Percentiles rank a stretch among this genome's conserved stretches.
phyloP scores from a whole-genome alignment of 2,329 filamentous ascomycete species.

The Fusarium circinatum region DNA sequence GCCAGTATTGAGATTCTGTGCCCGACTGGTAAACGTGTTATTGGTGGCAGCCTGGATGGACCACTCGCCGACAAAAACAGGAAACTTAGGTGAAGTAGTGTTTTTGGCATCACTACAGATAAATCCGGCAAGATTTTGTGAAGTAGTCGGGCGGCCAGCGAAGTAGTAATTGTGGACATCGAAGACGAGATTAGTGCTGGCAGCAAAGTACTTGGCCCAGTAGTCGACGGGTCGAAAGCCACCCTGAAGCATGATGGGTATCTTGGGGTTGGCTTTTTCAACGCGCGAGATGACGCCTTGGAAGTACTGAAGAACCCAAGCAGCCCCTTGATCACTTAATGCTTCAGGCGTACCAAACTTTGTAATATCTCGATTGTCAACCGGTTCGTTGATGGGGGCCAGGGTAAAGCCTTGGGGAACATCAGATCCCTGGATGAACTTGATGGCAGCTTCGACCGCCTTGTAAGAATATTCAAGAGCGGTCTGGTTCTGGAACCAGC shows the following conservation, averaged over 20 bases:
- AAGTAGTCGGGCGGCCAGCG: not conserved
- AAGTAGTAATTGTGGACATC: not conserved
- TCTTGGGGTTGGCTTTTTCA: not conserved
- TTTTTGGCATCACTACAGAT: not conserved
- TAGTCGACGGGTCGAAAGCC: not conserved
- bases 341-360: not conserved
- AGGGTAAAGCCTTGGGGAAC: not conserved
- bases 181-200: not conserved
- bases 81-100: not conserved
- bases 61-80: not conserved
- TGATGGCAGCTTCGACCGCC: not conserved
- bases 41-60: not conserved
- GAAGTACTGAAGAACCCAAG: not conserved
- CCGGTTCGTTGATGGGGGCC: not conserved
- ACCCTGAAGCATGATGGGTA: not conserved
- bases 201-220: not conserved
- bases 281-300: not conserved
- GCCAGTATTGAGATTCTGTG: not conserved
- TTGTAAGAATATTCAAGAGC: not conserved
- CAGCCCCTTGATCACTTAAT: not conserved
- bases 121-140: rapidly evolving
- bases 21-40: not conserved
- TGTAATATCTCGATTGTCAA: not conserved
- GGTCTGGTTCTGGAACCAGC: not conserved
- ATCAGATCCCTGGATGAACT: not conserved